Evolutionary conservation across 2,329 filamentous ascomycete genomes (phyloP), one percentile per base, ranked within the genome.

Genomic region (Dichotomopilus funicola): DNA sequence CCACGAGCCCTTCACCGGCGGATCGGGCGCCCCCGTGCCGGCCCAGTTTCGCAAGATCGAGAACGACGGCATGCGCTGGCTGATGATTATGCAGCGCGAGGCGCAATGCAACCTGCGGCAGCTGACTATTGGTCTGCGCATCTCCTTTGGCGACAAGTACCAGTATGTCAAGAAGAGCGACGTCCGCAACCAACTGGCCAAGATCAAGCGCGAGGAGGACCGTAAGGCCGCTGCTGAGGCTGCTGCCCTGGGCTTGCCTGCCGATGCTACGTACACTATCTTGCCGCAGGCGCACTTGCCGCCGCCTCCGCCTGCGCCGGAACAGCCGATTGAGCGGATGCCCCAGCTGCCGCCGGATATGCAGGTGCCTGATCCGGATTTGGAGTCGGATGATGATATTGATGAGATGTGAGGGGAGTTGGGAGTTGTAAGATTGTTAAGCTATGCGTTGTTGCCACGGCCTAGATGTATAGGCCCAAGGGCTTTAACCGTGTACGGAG

Each of bases 121-220:
- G 63, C 59, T 66, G 56, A 66, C 64, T 40, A 65, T 66, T 31
- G 64, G 64, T 7, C 56, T 66, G 6, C 56, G 64, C 41, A 62
- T 65, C 53, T 63, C 62, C 33, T 66, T 66, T 53, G 64, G 63
- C 31, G 64, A 66, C 49, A 66, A 66, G 63, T 66, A 66, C 56
- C 64, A 65, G 62, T 66, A 65, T 44, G 64, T 66, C 55, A 65
- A 65, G 55, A 63, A 65, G 58, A 56, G 52, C 43, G 64, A 66
- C 34, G 64, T 66, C 36, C 56, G 64, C 31, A 66, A 66, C 57
- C 61, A 59, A 57, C 54, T 66, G 37, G 63, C 63, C 48, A 66
- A 65, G 59, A 64, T 66, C 58, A 65, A 65, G 59, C 56, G 64
- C n/a, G 64, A 65, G 31, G 64, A 66, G 51, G 64, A 66, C 37